A percentile compares a stretch with the other conserved stretches of the same genome.
phyloP scores from a whole-genome alignment of 1,139 yeast genomes.

The Yamadazyma jaroonii region DNA sequence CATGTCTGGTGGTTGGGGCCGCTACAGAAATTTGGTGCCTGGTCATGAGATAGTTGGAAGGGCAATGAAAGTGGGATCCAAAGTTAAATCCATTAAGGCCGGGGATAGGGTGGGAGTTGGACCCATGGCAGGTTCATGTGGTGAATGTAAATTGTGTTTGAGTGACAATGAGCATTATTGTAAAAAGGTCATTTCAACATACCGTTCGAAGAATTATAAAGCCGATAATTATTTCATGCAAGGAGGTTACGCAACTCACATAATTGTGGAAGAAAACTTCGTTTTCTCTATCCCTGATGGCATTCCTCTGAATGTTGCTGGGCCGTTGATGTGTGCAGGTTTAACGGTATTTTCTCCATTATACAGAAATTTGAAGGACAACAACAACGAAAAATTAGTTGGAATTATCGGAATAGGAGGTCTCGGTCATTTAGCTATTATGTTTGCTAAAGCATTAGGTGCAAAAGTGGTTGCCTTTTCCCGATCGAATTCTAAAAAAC shows the following conservation, averaged over 20 bases:
- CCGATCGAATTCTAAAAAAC: constrained; percentile 32
- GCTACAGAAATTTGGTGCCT: constrained; percentile 20
- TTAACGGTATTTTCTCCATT: constrained; percentile 63
- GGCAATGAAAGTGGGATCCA: constrained; percentile 42
- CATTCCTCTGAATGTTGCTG: constrained; percentile 43
- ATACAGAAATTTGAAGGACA: constrained; percentile 27
- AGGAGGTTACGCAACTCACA: constrained; percentile 61
- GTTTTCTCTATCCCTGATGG: constrained; percentile 56
- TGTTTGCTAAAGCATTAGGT: constrained; percentile 41
- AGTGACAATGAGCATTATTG: constrained; percentile 51
- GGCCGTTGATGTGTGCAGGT: constrained; percentile 67
- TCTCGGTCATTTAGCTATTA: constrained; percentile 42
- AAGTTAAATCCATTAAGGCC: constrained; percentile 36
- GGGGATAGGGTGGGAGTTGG: constrained; percentile 66
- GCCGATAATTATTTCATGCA: constrained; percentile 40
- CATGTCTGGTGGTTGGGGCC: constrained; percentile 38
- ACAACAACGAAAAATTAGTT: constrained; percentile 34
- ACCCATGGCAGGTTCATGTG: constrained; percentile 49
- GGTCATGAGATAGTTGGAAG: constrained; percentile 55
- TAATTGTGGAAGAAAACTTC: constrained; percentile 52
- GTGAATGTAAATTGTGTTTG: constrained; percentile 44
- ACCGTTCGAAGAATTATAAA: constrained; percentile 32
- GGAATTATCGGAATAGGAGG: constrained; percentile 51
- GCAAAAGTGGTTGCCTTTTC: constrained; percentile 42
- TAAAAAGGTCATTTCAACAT: constrained; percentile 37